Conservation (phyloP, 2,329 filamentous ascomycete genomes). For the Hypoxylon sp. region DNA sequence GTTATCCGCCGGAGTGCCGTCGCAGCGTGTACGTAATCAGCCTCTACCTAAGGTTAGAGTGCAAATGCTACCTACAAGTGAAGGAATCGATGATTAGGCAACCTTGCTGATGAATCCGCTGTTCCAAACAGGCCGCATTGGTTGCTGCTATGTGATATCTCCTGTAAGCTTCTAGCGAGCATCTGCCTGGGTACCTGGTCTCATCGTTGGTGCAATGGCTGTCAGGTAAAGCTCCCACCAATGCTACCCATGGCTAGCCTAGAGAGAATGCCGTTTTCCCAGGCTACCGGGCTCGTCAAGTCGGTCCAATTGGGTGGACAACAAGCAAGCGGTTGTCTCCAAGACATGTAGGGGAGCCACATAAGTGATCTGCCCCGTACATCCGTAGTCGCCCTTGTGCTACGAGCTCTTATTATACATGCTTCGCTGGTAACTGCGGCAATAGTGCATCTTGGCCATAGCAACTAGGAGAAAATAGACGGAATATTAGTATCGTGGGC, state of each 20-base stretch:
- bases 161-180: constrained; percentile 9
- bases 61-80: not conserved
- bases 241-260: constrained; percentile 25
- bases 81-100: constrained; percentile 2
- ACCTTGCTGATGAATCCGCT: constrained; percentile 2
- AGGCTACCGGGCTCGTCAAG: constrained; percentile 38
- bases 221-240: constrained; percentile 13
- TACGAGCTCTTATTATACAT: constrained; percentile 50
- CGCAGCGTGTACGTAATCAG: not conserved
- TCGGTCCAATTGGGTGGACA: constrained; percentile 41
- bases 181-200: constrained; percentile 1
- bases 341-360: constrained; percentile 52
- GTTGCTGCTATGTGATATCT: constrained; percentile 19
- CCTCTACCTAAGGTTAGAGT: constrained; percentile 1
- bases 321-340: constrained; percentile 41
- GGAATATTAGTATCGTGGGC: constrained; percentile 44
- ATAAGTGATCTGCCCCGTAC: constrained; percentile 53
- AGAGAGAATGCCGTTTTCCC: constrained; percentile 37
- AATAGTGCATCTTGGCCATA: constrained; percentile 46
- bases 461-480: constrained; percentile 44
- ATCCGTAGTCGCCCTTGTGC: constrained; percentile 51
- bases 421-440: constrained; percentile 44
- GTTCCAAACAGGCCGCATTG: not conserved
- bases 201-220: constrained; percentile 12
- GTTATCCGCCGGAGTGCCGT: not conserved